Conservation (phyloP, 371 early-diverging fungal genomes). For the Mortierella sp. region DNA sequence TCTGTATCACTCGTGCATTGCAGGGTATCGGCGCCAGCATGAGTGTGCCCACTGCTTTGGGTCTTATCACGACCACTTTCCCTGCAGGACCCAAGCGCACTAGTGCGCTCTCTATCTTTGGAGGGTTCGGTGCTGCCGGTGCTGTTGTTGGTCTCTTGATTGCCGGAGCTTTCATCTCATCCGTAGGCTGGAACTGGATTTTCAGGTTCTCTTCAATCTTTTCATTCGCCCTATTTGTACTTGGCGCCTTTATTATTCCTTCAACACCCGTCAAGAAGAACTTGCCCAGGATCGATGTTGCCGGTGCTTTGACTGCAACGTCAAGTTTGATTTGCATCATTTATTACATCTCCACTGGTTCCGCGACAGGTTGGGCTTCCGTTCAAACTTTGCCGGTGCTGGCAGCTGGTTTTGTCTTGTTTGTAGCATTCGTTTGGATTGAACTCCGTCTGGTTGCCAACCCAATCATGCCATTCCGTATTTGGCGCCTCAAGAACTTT, state of each 20-base stretch:
- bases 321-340: slow-evolving; percentile 45
- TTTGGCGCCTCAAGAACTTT: slow-evolving; percentile 38
- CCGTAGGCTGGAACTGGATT: slow-evolving; percentile 44
- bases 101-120: slow-evolving; percentile 35
- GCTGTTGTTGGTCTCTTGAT: slow-evolving; percentile 36
- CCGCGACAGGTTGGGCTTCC: slow-evolving; percentile 39
- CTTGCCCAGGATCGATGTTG: slow-evolving; percentile 22
- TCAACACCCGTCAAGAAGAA: slow-evolving; percentile 7
- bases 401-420: slow-evolving; percentile 27
- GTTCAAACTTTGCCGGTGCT: slow-evolving; percentile 35
- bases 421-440: slow-evolving; percentile 31
- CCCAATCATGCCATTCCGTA: slow-evolving; percentile 48
- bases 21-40: slow-evolving; percentile 62
- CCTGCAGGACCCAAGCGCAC: slow-evolving; percentile 48
- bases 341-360: slow-evolving; percentile 40
- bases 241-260: slow-evolving; percentile 20
- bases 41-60: slow-evolving; percentile 49
- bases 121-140: slow-evolving; percentile 35
- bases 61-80: slow-evolving; percentile 49
- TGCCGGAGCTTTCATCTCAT: slow-evolving; percentile 38
- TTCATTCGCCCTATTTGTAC: slow-evolving; percentile 22
- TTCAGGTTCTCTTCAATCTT: slow-evolving; percentile 43
- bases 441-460: slow-evolving; percentile 17
- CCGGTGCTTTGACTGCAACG: slow-evolving; percentile 31
- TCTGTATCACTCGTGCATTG: slow-evolving; percentile 59